Base-by-base conservation (phyloP, 495 filamentous ascomycete genomes). In the Penicillium argentinense region DNA sequence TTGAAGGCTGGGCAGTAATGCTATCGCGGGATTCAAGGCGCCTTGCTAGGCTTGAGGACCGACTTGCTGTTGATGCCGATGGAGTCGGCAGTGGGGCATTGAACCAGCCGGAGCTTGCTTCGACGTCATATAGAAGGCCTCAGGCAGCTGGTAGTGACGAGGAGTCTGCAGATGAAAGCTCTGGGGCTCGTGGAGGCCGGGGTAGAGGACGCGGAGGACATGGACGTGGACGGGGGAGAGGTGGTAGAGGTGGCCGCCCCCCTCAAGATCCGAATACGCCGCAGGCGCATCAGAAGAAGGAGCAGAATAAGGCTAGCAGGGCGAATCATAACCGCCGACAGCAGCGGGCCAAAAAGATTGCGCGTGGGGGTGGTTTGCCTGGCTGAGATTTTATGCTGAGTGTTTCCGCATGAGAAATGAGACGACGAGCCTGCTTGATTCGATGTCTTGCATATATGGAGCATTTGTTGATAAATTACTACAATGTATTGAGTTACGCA, bases 1-100 rank as follows among this genome's bases (percentile, higher is more conserved):
- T 98, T 32, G 93, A 98, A 63, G 93, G 93, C 11, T 98, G 91
- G 90, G 88, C 77, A 3, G 66, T 96, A 18, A 96, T 97, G 89
- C 60, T 96, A 2, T 60, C 63, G 5, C 72, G 91, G 19, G 85
- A 95, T 55, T 78, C 83, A n/a, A 74, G 76, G 50, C 73, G 83
- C 36, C 63, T 83, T 59, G 72, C 78, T 47, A 72, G 75, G 52
- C 61, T 97, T 34, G 86, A 91, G 67, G 72, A 73, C 41, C 80
- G 76, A 56, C 85, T 85, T 53, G 75, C 80, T 13, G 69, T 76
- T 52, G 83, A 79, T 42, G 63, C 68, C 19, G 85, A 81, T 1
- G 66, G 59, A 19, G 49, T 23, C 30, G 58, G 56, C 19, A 54
- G 45, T 42, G 60, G 53, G 22, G 45, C 52, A 1, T 19, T 71